phyloP scores from a whole-genome alignment of 768 basidiomycete genomes.

The Lactarius sanguifluus region DNA sequence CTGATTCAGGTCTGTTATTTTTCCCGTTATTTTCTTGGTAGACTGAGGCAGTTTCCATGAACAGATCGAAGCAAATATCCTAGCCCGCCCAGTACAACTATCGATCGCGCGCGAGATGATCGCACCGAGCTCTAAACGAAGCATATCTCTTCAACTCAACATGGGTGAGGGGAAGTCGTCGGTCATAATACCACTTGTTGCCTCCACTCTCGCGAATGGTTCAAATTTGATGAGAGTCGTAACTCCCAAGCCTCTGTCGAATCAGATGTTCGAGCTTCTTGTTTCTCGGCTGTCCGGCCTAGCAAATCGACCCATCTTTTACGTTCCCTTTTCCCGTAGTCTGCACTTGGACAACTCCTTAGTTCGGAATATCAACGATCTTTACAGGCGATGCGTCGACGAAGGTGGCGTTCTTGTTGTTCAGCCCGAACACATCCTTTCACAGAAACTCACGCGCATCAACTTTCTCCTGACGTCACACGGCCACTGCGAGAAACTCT shows the following conservation, averaged over 20 bases:
- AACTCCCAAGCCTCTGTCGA: slow-evolving; percentile 47
- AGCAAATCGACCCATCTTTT: slow-evolving; percentile 47
- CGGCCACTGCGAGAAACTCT: neutral
- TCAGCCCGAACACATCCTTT: slow-evolving; percentile 57
- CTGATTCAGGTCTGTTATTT: slow-evolving; percentile 18
- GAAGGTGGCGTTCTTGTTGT: slow-evolving; percentile 46
- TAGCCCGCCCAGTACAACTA: slow-evolving; percentile 45
- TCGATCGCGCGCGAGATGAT: slow-evolving; percentile 50
- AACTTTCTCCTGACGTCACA: slow-evolving; percentile 35
- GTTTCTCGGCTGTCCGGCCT: slow-evolving; percentile 46
- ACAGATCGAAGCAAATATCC: slow-evolving; percentile 48
- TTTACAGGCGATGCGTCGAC: slow-evolving; percentile 43
- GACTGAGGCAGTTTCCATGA: neutral
- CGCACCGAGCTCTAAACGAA: slow-evolving; percentile 37
- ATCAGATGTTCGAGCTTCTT: slow-evolving; percentile 52
- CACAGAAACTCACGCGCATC: slow-evolving; percentile 48
- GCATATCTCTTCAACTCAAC: slow-evolving; percentile 49
- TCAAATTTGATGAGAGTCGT: slow-evolving; percentile 48
- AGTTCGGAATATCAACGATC: slow-evolving; percentile 30
- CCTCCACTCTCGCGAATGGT: slow-evolving; percentile 44
- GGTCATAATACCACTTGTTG: slow-evolving; percentile 51
- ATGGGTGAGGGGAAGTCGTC: slow-evolving; percentile 61
- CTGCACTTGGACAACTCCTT: slow-evolving; percentile 32
- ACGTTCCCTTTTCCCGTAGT: slow-evolving; percentile 50
- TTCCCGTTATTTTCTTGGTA: too few species aligned